phyloP scores from a whole-genome alignment of 73 alveolate genomes.

The Paramecium octaurelia region DNA sequence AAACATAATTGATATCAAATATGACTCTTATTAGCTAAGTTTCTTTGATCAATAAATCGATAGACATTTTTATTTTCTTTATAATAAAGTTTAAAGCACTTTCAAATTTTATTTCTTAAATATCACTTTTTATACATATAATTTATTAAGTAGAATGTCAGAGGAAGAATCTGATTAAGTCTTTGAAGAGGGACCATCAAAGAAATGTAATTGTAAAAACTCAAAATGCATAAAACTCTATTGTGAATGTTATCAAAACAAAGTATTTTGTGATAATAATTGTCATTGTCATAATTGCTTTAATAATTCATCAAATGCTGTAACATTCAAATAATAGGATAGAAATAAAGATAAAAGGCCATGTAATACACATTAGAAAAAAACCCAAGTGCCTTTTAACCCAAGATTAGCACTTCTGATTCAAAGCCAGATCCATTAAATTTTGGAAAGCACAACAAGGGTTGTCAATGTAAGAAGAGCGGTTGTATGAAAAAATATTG shows the following conservation, averaged over 20 bases:
- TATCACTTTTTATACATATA: neutral
- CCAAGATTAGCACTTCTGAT: conserved; percentile 68
- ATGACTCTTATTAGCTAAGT: neutral
- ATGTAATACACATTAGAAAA: conserved; percentile 60
- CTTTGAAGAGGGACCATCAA: conserved; percentile 40
- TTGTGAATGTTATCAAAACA: conserved; percentile 85
- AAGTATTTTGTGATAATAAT: conserved; percentile 29
- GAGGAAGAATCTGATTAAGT: neutral
- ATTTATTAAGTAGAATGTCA: neutral
- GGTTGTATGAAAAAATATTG: conserved; percentile 96
- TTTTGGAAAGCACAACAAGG: conserved; percentile 73
- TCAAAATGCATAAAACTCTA: conserved; percentile 93
- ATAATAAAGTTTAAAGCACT: neutral
- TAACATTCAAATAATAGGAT: neutral
- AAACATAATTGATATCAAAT: neutral
- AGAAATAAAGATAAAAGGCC: conserved; percentile 63
- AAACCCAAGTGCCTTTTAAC: conserved; percentile 69
- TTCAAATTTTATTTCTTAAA: neutral
- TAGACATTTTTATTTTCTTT: neutral
- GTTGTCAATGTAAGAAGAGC: conserved; percentile 94
- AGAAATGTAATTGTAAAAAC: conserved; percentile 86
- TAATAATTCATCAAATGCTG: conserved; percentile 64
- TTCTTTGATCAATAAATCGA: neutral
- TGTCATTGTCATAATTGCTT: conserved; percentile 80
- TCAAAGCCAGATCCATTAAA: conserved; percentile 68